Evolutionary conservation across 257 asterid genomes (phyloP).

Genomic region (Solanum paucissectum): DNA sequence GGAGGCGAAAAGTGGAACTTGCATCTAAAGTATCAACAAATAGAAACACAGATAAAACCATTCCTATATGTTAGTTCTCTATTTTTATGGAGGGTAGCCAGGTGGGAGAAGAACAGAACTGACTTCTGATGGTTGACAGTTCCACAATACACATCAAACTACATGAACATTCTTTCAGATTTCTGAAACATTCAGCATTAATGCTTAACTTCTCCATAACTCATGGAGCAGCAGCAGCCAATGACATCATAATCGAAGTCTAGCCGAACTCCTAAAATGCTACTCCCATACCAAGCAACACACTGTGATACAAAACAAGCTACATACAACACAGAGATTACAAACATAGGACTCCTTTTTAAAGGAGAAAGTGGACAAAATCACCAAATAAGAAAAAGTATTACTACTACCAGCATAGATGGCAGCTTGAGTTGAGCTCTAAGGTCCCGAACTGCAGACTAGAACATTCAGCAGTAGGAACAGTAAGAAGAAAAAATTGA

Average conservation of each 20-base stretch:
- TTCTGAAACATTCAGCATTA: background rate
- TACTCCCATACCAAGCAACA: background rate
- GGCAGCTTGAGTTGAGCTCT: slow-evolving; percentile 86
- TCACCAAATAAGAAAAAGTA: background rate
- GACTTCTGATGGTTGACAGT: background rate
- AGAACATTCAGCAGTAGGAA: slow-evolving; percentile 3
- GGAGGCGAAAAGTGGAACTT: background rate
- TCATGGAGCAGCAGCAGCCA: background rate
- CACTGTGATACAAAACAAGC: background rate
- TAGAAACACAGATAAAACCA: background rate
- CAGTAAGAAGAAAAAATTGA: background rate
- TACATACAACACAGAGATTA: background rate
- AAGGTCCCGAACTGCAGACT: slow-evolving; percentile 86
- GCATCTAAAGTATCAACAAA: background rate
- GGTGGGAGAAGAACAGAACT: background rate
- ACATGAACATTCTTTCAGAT: background rate
- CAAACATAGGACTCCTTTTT: background rate
- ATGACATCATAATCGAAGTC: background rate
- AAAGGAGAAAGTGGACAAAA: background rate
- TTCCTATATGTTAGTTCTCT: background rate
- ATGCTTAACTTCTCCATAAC: background rate
- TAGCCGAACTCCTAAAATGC: background rate
- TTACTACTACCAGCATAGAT: slow-evolving; percentile 67
- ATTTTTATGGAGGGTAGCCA: background rate
- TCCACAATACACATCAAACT: background rate